Percentiles rank a stretch among this genome's conserved stretches.
Evolutionary conservation across 2,329 filamentous ascomycete species (phyloP).

Genomic region (Microdochium nivale): DNA sequence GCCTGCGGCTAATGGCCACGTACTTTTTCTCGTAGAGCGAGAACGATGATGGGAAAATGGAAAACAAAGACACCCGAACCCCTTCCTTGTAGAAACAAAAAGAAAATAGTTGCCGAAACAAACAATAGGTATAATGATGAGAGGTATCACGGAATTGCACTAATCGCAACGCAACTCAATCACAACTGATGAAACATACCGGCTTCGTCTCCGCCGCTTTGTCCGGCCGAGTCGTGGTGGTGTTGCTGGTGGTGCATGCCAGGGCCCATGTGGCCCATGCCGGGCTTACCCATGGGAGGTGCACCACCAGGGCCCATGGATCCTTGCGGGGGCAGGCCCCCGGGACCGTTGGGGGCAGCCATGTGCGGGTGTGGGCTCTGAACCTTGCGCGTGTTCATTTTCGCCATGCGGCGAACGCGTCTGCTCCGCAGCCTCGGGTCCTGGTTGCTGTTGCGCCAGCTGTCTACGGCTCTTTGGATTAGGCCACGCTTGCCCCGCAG

Average conservation of each 20-base stretch:
- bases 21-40: background rate
- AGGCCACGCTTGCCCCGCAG: constrained; percentile 88
- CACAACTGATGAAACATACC: constrained; percentile 98
- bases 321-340: constrained; percentile 55
- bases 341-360: constrained; percentile 56
- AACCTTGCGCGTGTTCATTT: constrained; percentile 82
- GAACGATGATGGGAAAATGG: background rate
- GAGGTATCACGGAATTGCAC: constrained; percentile 26
- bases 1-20: background rate
- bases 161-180: constrained; percentile 32
- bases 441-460: constrained; percentile 98
- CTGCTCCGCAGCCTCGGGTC: constrained; percentile 85
- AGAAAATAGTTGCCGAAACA: constrained; percentile 14
- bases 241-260: constrained; percentile 68
- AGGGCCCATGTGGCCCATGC: constrained; percentile 57
- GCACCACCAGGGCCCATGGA: constrained; percentile 50
- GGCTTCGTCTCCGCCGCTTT: constrained; percentile 72
- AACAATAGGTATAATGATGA: constrained; percentile 22
- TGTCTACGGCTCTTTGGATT: constrained; percentile 95
- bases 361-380: constrained; percentile 56
- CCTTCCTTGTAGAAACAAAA: background rate
- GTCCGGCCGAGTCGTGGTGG: constrained; percentile 57
- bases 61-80: background rate
- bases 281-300: constrained; percentile 55
- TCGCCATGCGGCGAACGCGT: constrained; percentile 88